Base-by-base conservation (phyloP, 148 eudicot genomes). In the Cornus controversa region DNA sequence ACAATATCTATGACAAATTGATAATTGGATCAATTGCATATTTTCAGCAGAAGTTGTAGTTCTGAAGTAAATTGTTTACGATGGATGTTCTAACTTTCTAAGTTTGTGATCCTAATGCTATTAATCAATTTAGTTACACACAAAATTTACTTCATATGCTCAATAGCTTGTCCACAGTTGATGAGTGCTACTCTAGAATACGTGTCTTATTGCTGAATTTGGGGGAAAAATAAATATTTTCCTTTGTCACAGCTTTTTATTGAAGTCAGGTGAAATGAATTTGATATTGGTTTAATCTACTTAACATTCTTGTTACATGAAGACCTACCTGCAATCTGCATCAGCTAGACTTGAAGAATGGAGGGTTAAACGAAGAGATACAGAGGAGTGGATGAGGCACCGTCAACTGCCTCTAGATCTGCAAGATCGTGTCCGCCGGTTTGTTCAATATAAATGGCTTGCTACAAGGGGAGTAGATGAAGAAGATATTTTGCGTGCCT, bases 381-480 rank as follows among this genome's bases (percentile, higher is more conserved):
- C 96, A 29, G 98, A 93, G 77, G 98, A 93, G 37, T 93, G 98
- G 98, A 93, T 93, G 98, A 90, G 90, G 80, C 98, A 93, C 76
- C 82, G 96, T 24, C 94, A 96, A 81, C 82, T 96, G 16, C 99
- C 98, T 29, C 92, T 81, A 18, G 93, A 93, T 24, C 85, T 96
- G 72, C 90, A 92, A 84, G 87, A 93, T 58, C 93, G 97, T 28
- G 85, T 96, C 29, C 91, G 99, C 29, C 87, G 92, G 27, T 96
- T 91, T 82, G 97, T 88, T 77, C 99, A 96, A 67, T 96, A 91
- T 78, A 87, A 93, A 67, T 96, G 98, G 98, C 85, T 90, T 26
- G 96, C 99, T 40, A 93, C 98, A 11, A 85, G 98, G 89, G 99
- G 99, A 53, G 99, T 96, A 16, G 92, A 91, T n/a, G 98, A 93